Conservation (phyloP, 2,329 filamentous ascomycete species). For the Alternaria sp. region DNA sequence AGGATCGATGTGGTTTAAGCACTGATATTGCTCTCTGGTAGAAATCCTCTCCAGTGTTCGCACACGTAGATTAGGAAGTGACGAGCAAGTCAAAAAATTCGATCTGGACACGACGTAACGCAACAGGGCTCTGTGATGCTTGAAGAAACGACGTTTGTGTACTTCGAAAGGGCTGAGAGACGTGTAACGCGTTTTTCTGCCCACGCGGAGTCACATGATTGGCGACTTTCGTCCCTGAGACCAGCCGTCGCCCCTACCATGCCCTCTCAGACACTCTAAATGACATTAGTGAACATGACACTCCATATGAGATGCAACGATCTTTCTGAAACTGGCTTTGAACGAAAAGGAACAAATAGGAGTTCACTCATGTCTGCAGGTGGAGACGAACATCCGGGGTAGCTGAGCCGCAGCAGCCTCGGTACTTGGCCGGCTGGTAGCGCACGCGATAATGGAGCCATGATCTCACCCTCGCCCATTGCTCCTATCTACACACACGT, state of each 20-base stretch:
- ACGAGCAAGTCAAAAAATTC: no score
- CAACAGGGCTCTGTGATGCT: not conserved
- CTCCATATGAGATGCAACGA: not conserved
- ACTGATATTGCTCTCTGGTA: not conserved
- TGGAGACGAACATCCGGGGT: slow-evolving; percentile 17
- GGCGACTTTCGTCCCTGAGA: not conserved
- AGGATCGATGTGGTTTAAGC: not conserved
- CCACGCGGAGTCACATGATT: slow-evolving; percentile 39
- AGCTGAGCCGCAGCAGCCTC: slow-evolving; percentile 34
- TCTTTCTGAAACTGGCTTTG: not conserved
- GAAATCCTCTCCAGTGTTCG: not conserved
- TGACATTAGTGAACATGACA: not conserved
- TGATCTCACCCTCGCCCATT: slow-evolving; percentile 32
- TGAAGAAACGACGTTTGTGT: not conserved
- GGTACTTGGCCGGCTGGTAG: slow-evolving; percentile 25
- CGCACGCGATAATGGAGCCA: slow-evolving; percentile 16
- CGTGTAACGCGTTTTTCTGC: slow-evolving; percentile 13
- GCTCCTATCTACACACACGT: slow-evolving; percentile 37
- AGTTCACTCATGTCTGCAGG: not conserved
- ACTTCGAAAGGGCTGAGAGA: not conserved
- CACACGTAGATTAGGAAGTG: not conserved
- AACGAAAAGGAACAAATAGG: not conserved
- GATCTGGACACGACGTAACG: no score
- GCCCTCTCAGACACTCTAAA: not conserved
- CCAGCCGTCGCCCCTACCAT: not conserved